A percentile compares a stretch with the other conserved stretches of the same genome.
These are phyloP conservation scores for Pseudoperonospora humuli DNA, from an alignment of 352 stramenopile species.

Conservation along the genomic window DNA sequence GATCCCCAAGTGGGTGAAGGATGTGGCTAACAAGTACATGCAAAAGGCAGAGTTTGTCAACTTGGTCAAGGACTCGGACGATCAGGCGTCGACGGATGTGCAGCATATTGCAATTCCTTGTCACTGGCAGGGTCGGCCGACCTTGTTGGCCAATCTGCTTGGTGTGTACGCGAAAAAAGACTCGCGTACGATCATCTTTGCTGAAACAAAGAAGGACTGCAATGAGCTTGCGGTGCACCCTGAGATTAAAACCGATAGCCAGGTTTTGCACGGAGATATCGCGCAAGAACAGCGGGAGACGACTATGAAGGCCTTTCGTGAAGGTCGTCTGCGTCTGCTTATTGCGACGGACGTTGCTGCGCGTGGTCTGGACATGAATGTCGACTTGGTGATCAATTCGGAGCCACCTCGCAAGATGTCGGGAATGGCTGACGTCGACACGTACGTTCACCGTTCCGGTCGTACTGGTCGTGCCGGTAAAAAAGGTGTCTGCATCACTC, in stretches of 20 bases:
- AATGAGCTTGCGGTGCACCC: slow-evolving; percentile 89
- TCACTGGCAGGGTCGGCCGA: slow-evolving; percentile 84
- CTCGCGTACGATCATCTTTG: slow-evolving; percentile 91
- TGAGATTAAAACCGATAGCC: slow-evolving; percentile 79
- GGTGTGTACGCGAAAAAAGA: slow-evolving; percentile 85
- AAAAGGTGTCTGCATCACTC: slow-evolving; percentile 95
- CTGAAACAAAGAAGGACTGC: slow-evolving; percentile 92
- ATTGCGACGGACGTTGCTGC: slow-evolving; percentile 96
- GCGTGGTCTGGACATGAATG: slow-evolving; percentile 95
- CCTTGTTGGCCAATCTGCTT: slow-evolving; percentile 63
- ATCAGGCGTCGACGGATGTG: slow-evolving; percentile 87
- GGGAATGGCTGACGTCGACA: slow-evolving; percentile 90
- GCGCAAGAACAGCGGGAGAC: slow-evolving; percentile 94
- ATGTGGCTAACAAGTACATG: slow-evolving; percentile 90
- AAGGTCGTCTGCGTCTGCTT: slow-evolving; percentile 90
- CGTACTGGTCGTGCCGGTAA: slow-evolving; percentile 93
- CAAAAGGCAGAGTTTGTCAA: slow-evolving; percentile 85
- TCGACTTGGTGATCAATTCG: slow-evolving; percentile 95
- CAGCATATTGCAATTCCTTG: slow-evolving; percentile 91
- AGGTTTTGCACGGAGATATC: slow-evolving; percentile 96
- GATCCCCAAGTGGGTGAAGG: slow-evolving; percentile 89
- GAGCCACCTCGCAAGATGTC: slow-evolving; percentile 82
- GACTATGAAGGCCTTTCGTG: slow-evolving; percentile 95
- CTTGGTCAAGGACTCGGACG: slow-evolving; percentile 86
- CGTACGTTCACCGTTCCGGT: slow-evolving; percentile 98